A percentile compares a stretch with the other conserved stretches of the same genome.
These are phyloP conservation scores for Hemisphaericaspora xylanilytica DNA, from an alignment of 1,139 yeast genomes.

Conservation along the genomic window DNA sequence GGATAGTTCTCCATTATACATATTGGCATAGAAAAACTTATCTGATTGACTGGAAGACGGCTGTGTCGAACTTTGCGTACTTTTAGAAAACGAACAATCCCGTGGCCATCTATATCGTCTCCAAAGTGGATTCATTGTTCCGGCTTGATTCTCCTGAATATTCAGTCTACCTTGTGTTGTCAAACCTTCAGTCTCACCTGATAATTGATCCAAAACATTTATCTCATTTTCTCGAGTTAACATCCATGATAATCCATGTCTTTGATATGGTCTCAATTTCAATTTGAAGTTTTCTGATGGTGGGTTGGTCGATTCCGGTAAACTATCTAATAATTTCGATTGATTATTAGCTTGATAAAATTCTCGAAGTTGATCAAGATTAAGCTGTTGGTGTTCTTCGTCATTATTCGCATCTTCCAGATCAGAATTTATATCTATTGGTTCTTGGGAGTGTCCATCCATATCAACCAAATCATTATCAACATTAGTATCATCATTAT, in stretches of 20 bases:
- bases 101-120: slow-evolving; percentile 67
- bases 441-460: slow-evolving; percentile 1
- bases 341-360: slow-evolving; percentile 69
- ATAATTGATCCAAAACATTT: slow-evolving; percentile 33
- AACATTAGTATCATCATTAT: slow-evolving; percentile 15
- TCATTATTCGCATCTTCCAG: slow-evolving; percentile 13
- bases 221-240: slow-evolving; percentile 60
- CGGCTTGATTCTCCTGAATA: slow-evolving; percentile 27
- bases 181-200: slow-evolving; percentile 20
- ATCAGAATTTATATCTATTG: slow-evolving; percentile 12
- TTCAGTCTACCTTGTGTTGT: slow-evolving; percentile 30
- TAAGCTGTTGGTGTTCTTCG: slow-evolving; percentile 39
- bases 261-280: slow-evolving; percentile 67
- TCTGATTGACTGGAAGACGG: slow-evolving; percentile 7
- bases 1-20: slow-evolving; percentile 81
- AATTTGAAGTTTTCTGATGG: slow-evolving; percentile 53
- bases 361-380: slow-evolving; percentile 70
- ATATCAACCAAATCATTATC: slow-evolving; percentile 5
- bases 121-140: slow-evolving; percentile 85
- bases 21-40: slow-evolving; percentile 66
- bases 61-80: slow-evolving; percentile 3
- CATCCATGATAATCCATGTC: slow-evolving; percentile 84
- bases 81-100: slow-evolving; percentile 12
- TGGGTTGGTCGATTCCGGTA: slow-evolving; percentile 65
- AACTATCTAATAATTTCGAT: slow-evolving; percentile 44